A percentile compares a stretch with the other conserved stretches of the same genome.
Conservation (phyloP, 257 asterid genomes). For the Datura wrightii region DNA sequence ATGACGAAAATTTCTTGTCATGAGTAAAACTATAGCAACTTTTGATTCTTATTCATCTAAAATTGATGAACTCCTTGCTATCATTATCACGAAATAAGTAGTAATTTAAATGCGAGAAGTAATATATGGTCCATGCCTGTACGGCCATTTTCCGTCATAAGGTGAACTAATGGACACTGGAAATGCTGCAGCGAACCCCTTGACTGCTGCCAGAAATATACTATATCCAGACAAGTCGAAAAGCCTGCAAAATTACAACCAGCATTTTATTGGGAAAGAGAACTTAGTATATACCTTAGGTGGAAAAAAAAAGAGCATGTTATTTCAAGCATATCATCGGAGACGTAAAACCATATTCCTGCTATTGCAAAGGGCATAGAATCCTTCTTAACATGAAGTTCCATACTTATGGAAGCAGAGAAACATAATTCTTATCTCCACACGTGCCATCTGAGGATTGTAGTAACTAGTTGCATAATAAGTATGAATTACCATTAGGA, state of each 20-base stretch:
- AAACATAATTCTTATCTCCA: no score
- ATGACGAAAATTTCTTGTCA: neutral
- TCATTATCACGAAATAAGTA: neutral
- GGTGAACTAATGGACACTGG: conserved; percentile 30
- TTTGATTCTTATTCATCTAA: neutral
- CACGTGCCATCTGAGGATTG: no score
- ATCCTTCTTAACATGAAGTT: no score
- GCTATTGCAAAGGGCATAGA: no score
- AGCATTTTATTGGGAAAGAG: neutral
- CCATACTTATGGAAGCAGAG: no score
- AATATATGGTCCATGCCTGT: conserved; percentile 5
- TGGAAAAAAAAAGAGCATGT: neutral
- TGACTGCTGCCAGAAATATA: conserved; percentile 20
- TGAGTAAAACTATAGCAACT: neutral
- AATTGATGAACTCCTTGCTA: neutral
- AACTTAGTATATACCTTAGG: neutral
- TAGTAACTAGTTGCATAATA: neutral
- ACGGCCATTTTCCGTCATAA: conserved; percentile 22
- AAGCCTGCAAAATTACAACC: conserved; percentile 9
- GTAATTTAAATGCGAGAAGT: neutral
- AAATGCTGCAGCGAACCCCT: conserved; percentile 23
- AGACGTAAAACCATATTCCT: no score
- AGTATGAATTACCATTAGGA: no score
- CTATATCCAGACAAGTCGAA: conserved; percentile 29
- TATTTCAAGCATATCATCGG: neutral